phyloP scores from a whole-genome alignment of 192 early-diverging fungal species.

The Blastocladiella britannica region DNA sequence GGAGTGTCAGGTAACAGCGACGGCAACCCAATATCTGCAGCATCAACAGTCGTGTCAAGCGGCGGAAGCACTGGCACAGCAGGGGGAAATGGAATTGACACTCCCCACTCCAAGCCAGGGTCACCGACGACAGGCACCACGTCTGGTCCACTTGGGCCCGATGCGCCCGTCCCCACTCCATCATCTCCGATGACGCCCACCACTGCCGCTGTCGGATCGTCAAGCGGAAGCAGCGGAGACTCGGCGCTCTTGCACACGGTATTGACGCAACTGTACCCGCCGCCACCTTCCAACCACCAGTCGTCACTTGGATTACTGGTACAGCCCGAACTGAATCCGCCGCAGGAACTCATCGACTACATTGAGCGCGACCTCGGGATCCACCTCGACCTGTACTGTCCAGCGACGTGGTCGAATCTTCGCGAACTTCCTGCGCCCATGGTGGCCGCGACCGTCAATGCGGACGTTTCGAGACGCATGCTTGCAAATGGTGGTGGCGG shows the following conservation, averaged over 20 bases:
- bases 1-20: background rate
- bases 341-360: background rate
- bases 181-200: no score
- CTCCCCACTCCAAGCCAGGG: background rate
- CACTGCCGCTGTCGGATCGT: no score
- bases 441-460: background rate
- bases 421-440: background rate
- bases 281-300: background rate
- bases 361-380: background rate
- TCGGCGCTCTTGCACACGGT: background rate
- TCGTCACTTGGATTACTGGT: no score
- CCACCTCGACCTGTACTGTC: background rate
- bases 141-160: no score
- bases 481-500: no score
- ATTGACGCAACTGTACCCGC: background rate
- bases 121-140: background rate
- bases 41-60: background rate
- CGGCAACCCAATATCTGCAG: background rate
- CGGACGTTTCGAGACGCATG: no score
- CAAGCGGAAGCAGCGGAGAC: background rate
- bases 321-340: background rate
- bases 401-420: background rate
- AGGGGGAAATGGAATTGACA: background rate
- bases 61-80: no score
- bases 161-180: no score